Evolutionary conservation across 2,329 filamentous ascomycete species (phyloP), one percentile per base, ranked within the genome.

Genomic region (Apiospora saccharicola): DNA sequence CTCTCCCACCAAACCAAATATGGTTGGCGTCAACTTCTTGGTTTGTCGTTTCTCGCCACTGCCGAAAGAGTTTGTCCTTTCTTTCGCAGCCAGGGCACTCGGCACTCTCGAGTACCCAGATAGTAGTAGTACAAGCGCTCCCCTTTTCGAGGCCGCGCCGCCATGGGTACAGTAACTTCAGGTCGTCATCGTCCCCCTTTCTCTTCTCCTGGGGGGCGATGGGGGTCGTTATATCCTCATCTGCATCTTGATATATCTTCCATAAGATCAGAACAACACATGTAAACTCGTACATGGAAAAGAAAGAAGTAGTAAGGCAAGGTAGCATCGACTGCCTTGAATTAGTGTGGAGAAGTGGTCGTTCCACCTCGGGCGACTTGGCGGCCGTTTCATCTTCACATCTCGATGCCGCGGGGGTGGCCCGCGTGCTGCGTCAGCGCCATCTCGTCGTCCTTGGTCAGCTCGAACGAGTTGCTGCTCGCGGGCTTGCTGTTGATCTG

Each of bases 361-460:
- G 37, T 41, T 41, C 37, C 37, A 41, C 37, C 37, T 41, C 8
- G 10, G 37, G 10, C 37, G 37, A 41, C 37, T 41, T 8, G 37
- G 37, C 37, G 37, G 37, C 37, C 37, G 37, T 41, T 41, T 41
- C 37, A 41, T 41, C 37, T 22, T 64, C 57, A 64, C 1, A 13
- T 3, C 3, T n/a, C 16, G 16, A 34, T 10, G 34, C 12, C n/a
- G 2, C 34, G 57, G 16, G 34, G 51, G 69, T 70, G 57, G 19
- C 70, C 70, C 1, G 53, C 24, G 34, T 72, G 34, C 22, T 70
- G 34, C 10, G 71, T 70, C 43, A 72, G 37, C 1, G 68, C 64
- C 57, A 72, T 46, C 70, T 89, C 88, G 53, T 83, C 83, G 49
- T 86, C 85, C 34, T 64, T 64, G 67, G 80, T 82, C 10, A 86